Conservation (phyloP, 192 early-diverging fungal species). For the Paraglomus brasilianum region DNA sequence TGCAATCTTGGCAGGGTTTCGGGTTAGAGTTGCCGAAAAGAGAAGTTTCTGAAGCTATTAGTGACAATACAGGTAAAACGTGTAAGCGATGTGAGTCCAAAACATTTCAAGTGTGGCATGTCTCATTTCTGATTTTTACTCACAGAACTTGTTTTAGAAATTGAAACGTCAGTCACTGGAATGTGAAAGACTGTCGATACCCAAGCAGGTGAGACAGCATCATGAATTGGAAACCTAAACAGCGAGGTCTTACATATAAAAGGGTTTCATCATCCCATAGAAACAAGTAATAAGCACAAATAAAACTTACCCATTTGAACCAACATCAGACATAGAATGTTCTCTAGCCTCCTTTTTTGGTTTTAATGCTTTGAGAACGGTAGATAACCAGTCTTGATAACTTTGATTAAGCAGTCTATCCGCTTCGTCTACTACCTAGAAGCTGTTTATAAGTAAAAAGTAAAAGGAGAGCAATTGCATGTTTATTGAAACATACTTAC, state of each 20-base stretch:
- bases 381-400: constrained; percentile 87
- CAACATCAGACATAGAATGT: constrained; percentile 30
- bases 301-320: constrained; percentile 30
- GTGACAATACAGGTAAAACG: background rate
- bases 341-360: constrained; percentile 24
- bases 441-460: background rate
- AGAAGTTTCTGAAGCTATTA: constrained; percentile 84
- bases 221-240: constrained; percentile 44
- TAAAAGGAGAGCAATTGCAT: background rate
- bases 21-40: constrained; percentile 93
- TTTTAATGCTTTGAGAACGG: constrained; percentile 65
- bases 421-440: constrained; percentile 85
- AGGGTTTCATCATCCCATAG: background rate
- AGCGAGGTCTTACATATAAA: background rate
- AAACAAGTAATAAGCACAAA: background rate
- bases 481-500: constrained; percentile 33
- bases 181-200: constrained; percentile 43
- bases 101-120: background rate
- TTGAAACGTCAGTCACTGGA: constrained; percentile 49
- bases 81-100: too few relatives aligned
- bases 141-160: constrained; percentile 47
- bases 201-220: constrained; percentile 51
- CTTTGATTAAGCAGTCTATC: constrained; percentile 91
- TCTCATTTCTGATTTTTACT: background rate
- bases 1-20: constrained; percentile 91